These are phyloP conservation scores for Paspalum notatum DNA, from an alignment of 176 grass and related monocot species.

Conservation along the genomic window DNA sequence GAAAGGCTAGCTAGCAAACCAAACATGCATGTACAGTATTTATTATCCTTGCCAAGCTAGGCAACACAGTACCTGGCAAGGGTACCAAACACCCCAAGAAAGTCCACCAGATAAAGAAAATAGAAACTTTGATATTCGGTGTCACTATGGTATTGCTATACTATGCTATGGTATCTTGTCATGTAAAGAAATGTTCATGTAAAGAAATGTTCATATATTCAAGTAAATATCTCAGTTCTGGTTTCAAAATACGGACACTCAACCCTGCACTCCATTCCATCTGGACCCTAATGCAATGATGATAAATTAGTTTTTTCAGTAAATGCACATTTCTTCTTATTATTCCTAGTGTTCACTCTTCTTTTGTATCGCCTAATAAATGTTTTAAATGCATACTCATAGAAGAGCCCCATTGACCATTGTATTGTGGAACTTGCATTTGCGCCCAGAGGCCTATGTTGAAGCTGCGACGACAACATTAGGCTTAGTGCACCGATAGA, in stretches of 20 bases:
- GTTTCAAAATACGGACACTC: background rate
- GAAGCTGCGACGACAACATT: background rate
- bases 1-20: no score
- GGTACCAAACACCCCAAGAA: no score
- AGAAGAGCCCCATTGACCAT: constrained; percentile 10
- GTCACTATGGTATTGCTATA: background rate
- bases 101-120: no score
- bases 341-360: background rate
- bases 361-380: background rate
- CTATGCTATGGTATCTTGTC: background rate
- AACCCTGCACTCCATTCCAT: background rate
- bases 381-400: background rate
- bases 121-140: background rate
- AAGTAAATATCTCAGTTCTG: background rate
- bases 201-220: background rate
- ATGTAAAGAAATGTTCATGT: background rate
- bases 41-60: no score
- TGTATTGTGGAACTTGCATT: background rate
- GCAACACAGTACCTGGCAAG: no score
- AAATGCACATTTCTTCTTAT: background rate
- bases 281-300: background rate
- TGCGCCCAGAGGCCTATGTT: background rate
- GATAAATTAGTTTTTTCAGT: constrained; percentile 1
- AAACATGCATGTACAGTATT: no score
- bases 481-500: background rate